These are phyloP conservation scores for Psilocybe tampanensis DNA, from an alignment of 768 basidiomycete species.

Conservation along the genomic window DNA sequence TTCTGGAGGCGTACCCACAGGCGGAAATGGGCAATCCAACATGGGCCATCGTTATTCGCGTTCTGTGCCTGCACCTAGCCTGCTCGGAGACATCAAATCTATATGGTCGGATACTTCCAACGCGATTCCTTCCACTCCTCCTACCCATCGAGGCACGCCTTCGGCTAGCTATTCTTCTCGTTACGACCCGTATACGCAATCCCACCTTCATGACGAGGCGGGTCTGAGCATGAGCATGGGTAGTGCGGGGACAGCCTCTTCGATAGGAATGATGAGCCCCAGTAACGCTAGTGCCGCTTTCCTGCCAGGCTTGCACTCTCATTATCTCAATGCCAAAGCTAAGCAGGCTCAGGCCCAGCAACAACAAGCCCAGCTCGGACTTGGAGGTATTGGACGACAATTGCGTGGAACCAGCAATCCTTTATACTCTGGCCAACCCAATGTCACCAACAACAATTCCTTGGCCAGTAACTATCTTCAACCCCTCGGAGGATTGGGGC, in stretches of 20 bases:
- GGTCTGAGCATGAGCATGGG: constrained; percentile 40
- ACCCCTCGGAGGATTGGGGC: constrained; percentile 23
- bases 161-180: constrained; percentile 57
- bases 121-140: constrained; percentile 35
- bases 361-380: constrained; percentile 28
- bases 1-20: background rate
- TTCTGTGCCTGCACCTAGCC: constrained; percentile 77
- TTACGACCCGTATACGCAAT: constrained; percentile 27
- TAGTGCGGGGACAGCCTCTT: constrained; percentile 23
- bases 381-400: constrained; percentile 32
- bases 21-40: constrained; percentile 21
- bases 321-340: constrained; percentile 58
- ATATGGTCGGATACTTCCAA: constrained; percentile 72
- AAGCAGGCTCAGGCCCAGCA: constrained; percentile 35
- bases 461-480: constrained; percentile 32
- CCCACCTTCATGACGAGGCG: constrained; percentile 27
- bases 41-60: constrained; percentile 76
- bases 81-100: constrained; percentile 74
- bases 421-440: constrained; percentile 17
- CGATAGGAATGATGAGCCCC: constrained; percentile 52
- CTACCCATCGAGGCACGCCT: constrained; percentile 45
- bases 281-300: constrained; percentile 86
- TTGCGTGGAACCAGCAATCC: constrained; percentile 35
- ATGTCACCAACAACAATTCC: constrained; percentile 16
- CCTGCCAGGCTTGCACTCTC: constrained; percentile 69